These are phyloP conservation scores for Mucor ambiguus DNA, from an alignment of 371 early-diverging fungal species.

Conservation along the genomic window DNA sequence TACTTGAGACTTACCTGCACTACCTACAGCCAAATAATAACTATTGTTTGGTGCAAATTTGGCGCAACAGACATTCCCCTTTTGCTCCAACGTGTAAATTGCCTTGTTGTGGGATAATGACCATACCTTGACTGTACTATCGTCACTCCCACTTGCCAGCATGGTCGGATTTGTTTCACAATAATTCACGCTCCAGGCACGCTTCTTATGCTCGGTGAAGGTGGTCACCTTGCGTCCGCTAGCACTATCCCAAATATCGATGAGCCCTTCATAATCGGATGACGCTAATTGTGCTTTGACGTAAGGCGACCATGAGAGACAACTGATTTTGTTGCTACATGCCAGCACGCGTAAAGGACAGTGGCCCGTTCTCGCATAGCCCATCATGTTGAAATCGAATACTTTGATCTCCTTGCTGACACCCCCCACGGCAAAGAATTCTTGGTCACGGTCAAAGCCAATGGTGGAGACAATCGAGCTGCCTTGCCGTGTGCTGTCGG, in stretches of 20 bases:
- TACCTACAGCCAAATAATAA: conserved; percentile 83
- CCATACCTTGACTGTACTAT: conserved; percentile 91
- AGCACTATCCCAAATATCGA: conserved; percentile 83
- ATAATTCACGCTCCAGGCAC: conserved; percentile 92
- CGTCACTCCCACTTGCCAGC: conserved; percentile 89
- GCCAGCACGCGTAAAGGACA: conserved; percentile 72
- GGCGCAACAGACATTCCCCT: conserved; percentile 91
- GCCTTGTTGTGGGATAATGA: conserved; percentile 68
- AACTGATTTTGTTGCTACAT: conserved; percentile 72
- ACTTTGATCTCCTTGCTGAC: conserved; percentile 91
- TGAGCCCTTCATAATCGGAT: conserved; percentile 89
- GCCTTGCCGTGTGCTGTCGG: conserved; percentile 53
- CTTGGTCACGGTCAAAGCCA: conserved; percentile 91
- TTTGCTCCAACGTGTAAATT: conserved; percentile 75
- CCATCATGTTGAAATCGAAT: conserved; percentile 74
- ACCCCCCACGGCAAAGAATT: conserved; percentile 93
- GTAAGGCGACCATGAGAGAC: conserved; percentile 87
- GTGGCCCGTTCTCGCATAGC: conserved; percentile 36
- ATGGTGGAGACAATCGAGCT: conserved; percentile 86
- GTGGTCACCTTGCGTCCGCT: conserved; percentile 60
- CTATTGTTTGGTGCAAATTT: conserved; percentile 81
- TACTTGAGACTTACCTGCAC: conserved; percentile 60
- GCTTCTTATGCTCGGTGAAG: conserved; percentile 86
- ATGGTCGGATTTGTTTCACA: conserved; percentile 73
- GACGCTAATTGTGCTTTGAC: conserved; percentile 80